Base-by-base conservation (phyloP, 345 rosid species). In the Reutealis trisperma region DNA sequence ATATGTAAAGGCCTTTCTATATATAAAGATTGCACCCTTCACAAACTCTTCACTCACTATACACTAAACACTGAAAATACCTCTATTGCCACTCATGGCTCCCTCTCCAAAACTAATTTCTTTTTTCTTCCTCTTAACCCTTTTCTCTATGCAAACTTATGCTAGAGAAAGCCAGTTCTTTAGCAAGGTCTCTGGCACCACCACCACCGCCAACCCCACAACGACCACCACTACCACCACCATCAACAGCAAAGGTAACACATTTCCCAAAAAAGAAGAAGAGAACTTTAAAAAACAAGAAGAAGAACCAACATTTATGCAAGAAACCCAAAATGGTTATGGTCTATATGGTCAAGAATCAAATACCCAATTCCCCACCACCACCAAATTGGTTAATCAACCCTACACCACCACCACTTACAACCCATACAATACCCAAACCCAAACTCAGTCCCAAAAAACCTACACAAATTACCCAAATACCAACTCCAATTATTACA, bases 331-430 rank as follows among this genome's bases (percentile, higher is more conserved):
- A 58, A 85, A 83, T 55, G 88, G 85, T 27, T 90, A 88, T 6
- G 93, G 93, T 25, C 83, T 88, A 5, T 88, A 88, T 21, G 87
- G 90, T 11, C 89, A 82, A 7, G 86, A 77, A 34, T 47, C 68
- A 34, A 41, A 22, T 6, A 22, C 54, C 55, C 80, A 71, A 27
- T 59, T 78, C 70, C 77, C 84, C 30, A 80, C 86, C 52, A 64
- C 83, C 71, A 76, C 75, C 11, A 69, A 69, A 32, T 32, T 74
- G 16, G 67, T 27, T 6, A 58, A 11, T 7, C 65, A 72, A 21
- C 73, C 83, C 37, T 66, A 76, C 78, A 76, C 81, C 22, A 47
- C 81, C 63, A 58, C 66, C 59, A 27, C 66, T 11, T 66, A 77
- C 41, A 55, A 11, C 76, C 85, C 87, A 6, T 75, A 78, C 86